Conservation (phyloP, 805 yeast genomes). For the Saccharomycopsis sp. region DNA sequence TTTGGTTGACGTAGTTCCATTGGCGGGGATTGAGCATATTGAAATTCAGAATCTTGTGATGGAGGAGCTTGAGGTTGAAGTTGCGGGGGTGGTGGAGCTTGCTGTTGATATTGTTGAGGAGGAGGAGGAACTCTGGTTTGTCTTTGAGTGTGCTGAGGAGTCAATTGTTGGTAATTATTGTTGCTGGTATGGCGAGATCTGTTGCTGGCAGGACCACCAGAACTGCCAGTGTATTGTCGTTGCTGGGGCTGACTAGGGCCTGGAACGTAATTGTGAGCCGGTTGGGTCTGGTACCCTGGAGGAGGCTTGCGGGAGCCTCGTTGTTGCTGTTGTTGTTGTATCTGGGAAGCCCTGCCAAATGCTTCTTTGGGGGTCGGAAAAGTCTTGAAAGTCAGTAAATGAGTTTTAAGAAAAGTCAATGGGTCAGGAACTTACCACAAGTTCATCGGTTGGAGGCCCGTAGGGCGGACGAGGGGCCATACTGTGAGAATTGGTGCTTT, state of each 20-base stretch:
- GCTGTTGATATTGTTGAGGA: conserved; percentile 10
- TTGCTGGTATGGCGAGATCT: conserved; percentile 12
- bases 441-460: background rate
- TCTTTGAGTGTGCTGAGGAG: too few relatives aligned
- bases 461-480: background rate
- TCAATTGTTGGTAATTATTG: conserved; percentile 10
- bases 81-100: conserved; percentile 9
- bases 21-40: conserved; percentile 12
- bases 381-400: background rate
- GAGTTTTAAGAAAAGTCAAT: background rate
- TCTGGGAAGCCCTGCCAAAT: conserved; percentile 5
- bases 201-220: too few relatives aligned
- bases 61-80: conserved; percentile 8
- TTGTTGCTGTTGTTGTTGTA: too few relatives aligned
- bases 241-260: too few relatives aligned
- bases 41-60: background rate
- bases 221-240: too few relatives aligned
- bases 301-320: conserved; percentile 14
- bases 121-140: conserved; percentile 8
- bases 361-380: conserved; percentile 17
- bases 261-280: too few relatives aligned
- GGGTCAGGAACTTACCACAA: background rate
- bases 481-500: background rate
- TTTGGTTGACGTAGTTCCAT: conserved; percentile 15
- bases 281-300: too few relatives aligned